Evolutionary conservation across 2,329 filamentous ascomycete genomes (phyloP).

Genomic region (Rhynchosporium secalis): DNA sequence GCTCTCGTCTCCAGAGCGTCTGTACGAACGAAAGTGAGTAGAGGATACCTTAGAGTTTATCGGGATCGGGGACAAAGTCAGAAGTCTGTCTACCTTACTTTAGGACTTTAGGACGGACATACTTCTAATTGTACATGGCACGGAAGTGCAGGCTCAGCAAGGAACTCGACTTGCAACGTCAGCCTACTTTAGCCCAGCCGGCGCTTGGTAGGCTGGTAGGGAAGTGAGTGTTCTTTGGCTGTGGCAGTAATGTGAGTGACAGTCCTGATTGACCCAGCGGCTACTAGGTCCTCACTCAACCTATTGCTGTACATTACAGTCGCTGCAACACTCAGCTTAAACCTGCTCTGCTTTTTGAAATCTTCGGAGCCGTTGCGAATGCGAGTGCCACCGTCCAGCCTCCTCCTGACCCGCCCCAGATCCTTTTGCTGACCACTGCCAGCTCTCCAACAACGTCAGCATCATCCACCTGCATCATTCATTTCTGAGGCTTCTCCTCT

Average conservation of each 20-base stretch:
- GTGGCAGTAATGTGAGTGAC: background rate
- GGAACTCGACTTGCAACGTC: conserved; percentile 4
- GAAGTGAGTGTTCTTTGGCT: background rate
- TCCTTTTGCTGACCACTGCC: conserved; percentile 8
- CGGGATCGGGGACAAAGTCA: too few species aligned
- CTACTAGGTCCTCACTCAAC: background rate
- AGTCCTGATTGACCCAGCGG: background rate
- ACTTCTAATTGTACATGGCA: too few species aligned
- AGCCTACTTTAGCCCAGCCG: conserved; percentile 10
- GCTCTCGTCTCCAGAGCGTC: background rate
- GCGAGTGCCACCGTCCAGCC: conserved; percentile 1
- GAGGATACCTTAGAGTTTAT: too few species aligned
- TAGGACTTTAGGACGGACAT: too few species aligned
- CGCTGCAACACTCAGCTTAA: background rate
- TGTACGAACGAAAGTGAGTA: background rate
- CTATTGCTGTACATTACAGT: too few species aligned
- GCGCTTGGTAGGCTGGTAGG: background rate
- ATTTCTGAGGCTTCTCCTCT: conserved; percentile 14
- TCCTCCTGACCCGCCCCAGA: conserved; percentile 1
- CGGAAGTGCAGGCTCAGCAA: background rate
- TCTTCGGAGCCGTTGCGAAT: conserved; percentile 6
- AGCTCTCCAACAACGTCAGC: conserved; percentile 18
- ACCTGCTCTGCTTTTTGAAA: background rate
- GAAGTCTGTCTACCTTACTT: too few species aligned
- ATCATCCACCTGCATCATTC: conserved; percentile 15